Base-by-base conservation (phyloP, 2,329 filamentous ascomycete species). In the Fusarium agapanthi region DNA sequence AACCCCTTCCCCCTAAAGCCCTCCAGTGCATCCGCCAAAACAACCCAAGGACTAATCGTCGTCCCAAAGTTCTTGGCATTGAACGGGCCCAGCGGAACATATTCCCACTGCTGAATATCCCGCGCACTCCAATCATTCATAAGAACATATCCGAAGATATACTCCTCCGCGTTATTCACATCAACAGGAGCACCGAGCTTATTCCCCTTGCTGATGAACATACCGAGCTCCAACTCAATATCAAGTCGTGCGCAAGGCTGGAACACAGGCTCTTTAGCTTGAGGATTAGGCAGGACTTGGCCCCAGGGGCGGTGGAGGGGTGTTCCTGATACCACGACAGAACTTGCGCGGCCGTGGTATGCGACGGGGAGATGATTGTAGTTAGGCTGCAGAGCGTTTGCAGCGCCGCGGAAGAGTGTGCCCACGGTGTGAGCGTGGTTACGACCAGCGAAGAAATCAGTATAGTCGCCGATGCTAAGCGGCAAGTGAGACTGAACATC, bases 331-430 rank as follows among this genome's bases (percentile, higher is more conserved):
- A 93, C 85, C 3, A 95, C 91, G 13, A 95, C 88, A 6, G 91
- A 93, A 14, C 91, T 93, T 12, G 93, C 91, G 60, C 93, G 89
- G 12, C 93, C 92, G 79, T 95, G 93, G 76, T 96, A 95, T 6
- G 90, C 93, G 6, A 95, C 92, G 0, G 93, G 93, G 0, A 96
- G 84, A 75, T 95, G 91, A 64, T 88, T 92, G 80, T 95, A 96
- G 79, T 95, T 95, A 32, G 92, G 91, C 79, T 95, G 91, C 15
- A 95, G 84, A 1, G 93, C 92, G 73, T 94, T 93, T 28, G 88
- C 87, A 0, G 91, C 87, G 0, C 92, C 93, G 53, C 93, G 88
- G 82, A 95, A 94, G 13, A 95, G 85, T 1, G 89, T 87, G 5
- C 92, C 92, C 22, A 92, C 86, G 71, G 81, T 83, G 82, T 90